Evolutionary conservation across 2,329 filamentous ascomycete species (phyloP), one percentile per base, ranked within the genome.

Genomic region (Ascochyta rabiei): DNA sequence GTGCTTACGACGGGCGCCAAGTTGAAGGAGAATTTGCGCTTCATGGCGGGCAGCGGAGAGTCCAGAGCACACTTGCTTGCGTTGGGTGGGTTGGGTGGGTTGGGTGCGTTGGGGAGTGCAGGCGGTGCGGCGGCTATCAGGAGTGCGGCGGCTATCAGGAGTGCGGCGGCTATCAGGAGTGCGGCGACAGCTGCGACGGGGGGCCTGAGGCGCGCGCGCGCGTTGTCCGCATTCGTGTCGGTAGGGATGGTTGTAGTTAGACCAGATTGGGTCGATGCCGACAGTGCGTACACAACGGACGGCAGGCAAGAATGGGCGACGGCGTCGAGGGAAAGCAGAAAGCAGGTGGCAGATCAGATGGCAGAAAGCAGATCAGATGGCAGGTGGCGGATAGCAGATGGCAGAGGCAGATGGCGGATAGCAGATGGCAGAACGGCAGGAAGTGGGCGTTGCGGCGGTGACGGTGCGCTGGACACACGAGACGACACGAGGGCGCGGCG

Each of bases 11-110:
- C 69, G 44, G 75, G 75, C 52, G 75, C 73, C 50, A 78, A 61
- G 53, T 75, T 75, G 66, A 79, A 76, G 48, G 76, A 75, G 58
- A 80, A 79, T 62, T 79, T 79, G 44, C 75, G 72, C 65, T 75
- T 75, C 75, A 77, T 78, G 50, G 43, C 57, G 59, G 47, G 41
- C 34, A 38, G 33, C 50, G 37, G 30, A 39, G 21, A 28, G 48
- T 33, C 21, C 26, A 43, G 48, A n/a, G 42, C 31, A 30, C 41
- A 15, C n/a, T n/a, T n/a, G n/a, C n/a, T n/a, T 16, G 34, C 43
- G 38, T 31, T 26, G 37, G 5, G 33, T 30, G 42, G 31, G 24
- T 42, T 47, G 46, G 10, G 15, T 16, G 34, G 48, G 38, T 31
- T 26, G 37, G 5, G 33, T 30, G 42, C 37, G 24, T 42, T 47